Evolutionary conservation across 2,329 filamentous ascomycete genomes (phyloP), one percentile per base, ranked within the genome.

Genomic region (Stromatinia cepivora): DNA sequence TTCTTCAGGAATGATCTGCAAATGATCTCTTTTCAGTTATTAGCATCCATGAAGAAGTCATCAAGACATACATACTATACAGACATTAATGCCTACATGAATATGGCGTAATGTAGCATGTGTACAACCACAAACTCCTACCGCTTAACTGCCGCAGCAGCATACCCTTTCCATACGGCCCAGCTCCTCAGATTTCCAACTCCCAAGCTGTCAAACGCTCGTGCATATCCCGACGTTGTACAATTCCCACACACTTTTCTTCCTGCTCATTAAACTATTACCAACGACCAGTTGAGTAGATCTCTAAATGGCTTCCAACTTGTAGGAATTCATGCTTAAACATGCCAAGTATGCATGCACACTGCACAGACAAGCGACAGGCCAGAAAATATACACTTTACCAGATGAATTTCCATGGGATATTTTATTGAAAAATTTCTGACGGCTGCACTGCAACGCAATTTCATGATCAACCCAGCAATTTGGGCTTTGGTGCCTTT

Each of bases 121-220:
- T 58, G n/a, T 58, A 57, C 53, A 50, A 62, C 25, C 54, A 54
- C 54, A 34, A 67, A 52, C 25, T 62, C 45, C 66, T 48, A 50
- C 65, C 66, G 22, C 56, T 62, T 62, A 25, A 67, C 56, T 62
- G 46, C 66, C 56, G 66, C 36, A 50, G 59, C 59, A 50, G 59
- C 59, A 50, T 13, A 63, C 48, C 25, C 46, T 22, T 58, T 58
- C 50, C 8, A 45, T 54, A 39, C 54, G 45, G 54, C 42, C 52
- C 54, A 67, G 31, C 65, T 66, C 36, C 63, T 53, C 61, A 45
- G 56, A 28, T 59, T 59, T 39, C 48, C 50, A 56, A 45, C n/a
- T 57, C 64, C 52, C 39, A 58, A 36, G 25, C 34, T 53, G 45
- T 53, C 45, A 67, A 67, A 67, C 66, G 66, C 34, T 67, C 25